phyloP scores from a whole-genome alignment of 345 rosid species.

The Citrus mangshanensis region DNA sequence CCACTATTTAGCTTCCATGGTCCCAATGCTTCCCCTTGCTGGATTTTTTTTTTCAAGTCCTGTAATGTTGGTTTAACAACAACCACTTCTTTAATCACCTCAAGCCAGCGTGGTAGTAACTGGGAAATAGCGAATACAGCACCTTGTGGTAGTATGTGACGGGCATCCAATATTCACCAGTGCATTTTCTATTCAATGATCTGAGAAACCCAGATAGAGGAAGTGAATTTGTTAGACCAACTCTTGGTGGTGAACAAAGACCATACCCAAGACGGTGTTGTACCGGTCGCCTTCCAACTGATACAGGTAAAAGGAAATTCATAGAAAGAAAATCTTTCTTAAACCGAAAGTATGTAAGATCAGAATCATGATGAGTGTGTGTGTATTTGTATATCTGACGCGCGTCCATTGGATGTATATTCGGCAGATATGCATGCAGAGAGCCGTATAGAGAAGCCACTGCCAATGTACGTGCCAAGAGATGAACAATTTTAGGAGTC shows the following conservation, averaged over 20 bases:
- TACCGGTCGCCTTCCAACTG: constrained; percentile 64
- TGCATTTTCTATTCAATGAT: constrained; percentile 59
- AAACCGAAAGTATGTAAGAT: no score
- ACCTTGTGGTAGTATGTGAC: no score
- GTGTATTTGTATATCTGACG: neutral
- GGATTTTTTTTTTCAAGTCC: neutral
- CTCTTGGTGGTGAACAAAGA: constrained; percentile 59
- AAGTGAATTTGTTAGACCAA: constrained; percentile 53
- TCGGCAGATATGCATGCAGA: constrained; percentile 59
- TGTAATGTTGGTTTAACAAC: no score
- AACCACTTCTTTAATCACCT: no score
- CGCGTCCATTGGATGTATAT: neutral
- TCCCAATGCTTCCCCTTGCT: neutral
- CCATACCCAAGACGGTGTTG: constrained; percentile 95
- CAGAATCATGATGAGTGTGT: no score
- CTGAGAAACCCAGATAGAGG: constrained; percentile 88
- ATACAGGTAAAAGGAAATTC: constrained; percentile 28
- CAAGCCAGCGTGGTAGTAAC: no score
- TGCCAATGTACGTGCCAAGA: constrained; percentile 84
- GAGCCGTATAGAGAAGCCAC: constrained; percentile 88
- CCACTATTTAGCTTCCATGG: neutral
- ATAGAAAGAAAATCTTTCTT: no score
- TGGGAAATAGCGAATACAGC: no score
- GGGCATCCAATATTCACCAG: no score
- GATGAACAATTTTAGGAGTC: constrained; percentile 95